Evolutionary conservation across 2,329 filamentous ascomycete genomes (phyloP).

Genomic region (Xylaria sp.): DNA sequence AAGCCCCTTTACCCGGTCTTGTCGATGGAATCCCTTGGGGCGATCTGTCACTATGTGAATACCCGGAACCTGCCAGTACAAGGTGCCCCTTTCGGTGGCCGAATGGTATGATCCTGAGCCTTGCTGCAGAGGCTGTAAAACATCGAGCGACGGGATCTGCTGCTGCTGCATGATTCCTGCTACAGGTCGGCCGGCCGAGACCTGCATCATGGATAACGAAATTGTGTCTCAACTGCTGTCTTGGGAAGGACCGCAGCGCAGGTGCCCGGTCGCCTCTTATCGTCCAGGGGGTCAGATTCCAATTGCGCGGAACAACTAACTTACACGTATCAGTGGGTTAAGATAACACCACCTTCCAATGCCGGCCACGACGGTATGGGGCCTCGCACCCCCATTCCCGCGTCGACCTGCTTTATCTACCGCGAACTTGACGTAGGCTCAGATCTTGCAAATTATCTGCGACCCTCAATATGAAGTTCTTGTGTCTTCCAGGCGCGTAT

Average conservation of each 20-base stretch:
- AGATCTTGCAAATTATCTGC: slow-evolving; percentile 12
- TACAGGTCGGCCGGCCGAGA: slow-evolving; percentile 17
- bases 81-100: slow-evolving; percentile 10
- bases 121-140: slow-evolving; percentile 12
- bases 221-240: slow-evolving; percentile 24
- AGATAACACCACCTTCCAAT: slow-evolving; percentile 1
- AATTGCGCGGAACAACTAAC: slow-evolving; percentile 23
- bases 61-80: slow-evolving; percentile 13
- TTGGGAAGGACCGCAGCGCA: not conserved
- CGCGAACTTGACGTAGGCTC: slow-evolving; percentile 12
- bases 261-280: not conserved
- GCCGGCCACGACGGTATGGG: slow-evolving; percentile 17
- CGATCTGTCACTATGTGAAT: slow-evolving; percentile 7
- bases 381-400: slow-evolving; percentile 6
- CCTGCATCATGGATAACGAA: slow-evolving; percentile 6
- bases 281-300: slow-evolving; percentile 17
- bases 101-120: slow-evolving; percentile 5
- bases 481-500: slow-evolving; percentile 61
- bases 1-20: slow-evolving; percentile 21
- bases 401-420: slow-evolving; percentile 6
- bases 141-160: slow-evolving; percentile 14
- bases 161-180: slow-evolving; percentile 20
- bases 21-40: slow-evolving; percentile 10
- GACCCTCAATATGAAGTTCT: slow-evolving; percentile 52
- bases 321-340: slow-evolving; percentile 16